A percentile compares a stretch with the other conserved stretches of the same genome.
Conservation (phyloP, 352 stramenopile species). For the Phytophthora crassamura region DNA sequence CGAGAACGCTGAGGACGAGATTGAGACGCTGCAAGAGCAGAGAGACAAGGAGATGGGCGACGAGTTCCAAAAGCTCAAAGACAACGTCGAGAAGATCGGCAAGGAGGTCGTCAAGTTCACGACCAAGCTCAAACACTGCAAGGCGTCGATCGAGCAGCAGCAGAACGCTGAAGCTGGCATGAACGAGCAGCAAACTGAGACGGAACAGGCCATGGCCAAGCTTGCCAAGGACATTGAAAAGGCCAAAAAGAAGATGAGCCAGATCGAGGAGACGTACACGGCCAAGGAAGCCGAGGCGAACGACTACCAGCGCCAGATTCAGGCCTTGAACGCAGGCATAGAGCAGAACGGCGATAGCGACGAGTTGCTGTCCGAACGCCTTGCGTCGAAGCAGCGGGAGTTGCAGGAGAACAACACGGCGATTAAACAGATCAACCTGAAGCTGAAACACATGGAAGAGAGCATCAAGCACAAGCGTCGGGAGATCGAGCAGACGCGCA, state of each 20-base stretch:
- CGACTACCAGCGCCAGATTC: constrained; percentile 85
- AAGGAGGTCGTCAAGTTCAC: constrained; percentile 88
- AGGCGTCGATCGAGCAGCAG: constrained; percentile 76
- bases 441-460: constrained; percentile 93
- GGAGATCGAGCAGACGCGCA: constrained; percentile 74
- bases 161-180: constrained; percentile 65
- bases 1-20: constrained; percentile 85
- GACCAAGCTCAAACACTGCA: constrained; percentile 81
- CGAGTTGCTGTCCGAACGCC: constrained; percentile 76
- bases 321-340: constrained; percentile 88
- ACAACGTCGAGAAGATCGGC: constrained; percentile 78
- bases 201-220: constrained; percentile 75
- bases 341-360: constrained; percentile 77
- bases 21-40: constrained; percentile 77
- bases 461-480: constrained; percentile 79
- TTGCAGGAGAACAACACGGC: constrained; percentile 81
- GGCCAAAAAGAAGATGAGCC: constrained; percentile 65
- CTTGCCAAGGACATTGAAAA: constrained; percentile 88
- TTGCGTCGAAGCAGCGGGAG: constrained; percentile 81
- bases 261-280: constrained; percentile 52
- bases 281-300: constrained; percentile 72
- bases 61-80: constrained; percentile 84
- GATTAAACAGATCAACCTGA: constrained; percentile 93
- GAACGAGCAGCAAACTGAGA: constrained; percentile 77
- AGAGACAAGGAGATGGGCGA: constrained; percentile 87